Conservation (phyloP, 2,329 filamentous ascomycete genomes). For the Aspergillus clavatus region DNA sequence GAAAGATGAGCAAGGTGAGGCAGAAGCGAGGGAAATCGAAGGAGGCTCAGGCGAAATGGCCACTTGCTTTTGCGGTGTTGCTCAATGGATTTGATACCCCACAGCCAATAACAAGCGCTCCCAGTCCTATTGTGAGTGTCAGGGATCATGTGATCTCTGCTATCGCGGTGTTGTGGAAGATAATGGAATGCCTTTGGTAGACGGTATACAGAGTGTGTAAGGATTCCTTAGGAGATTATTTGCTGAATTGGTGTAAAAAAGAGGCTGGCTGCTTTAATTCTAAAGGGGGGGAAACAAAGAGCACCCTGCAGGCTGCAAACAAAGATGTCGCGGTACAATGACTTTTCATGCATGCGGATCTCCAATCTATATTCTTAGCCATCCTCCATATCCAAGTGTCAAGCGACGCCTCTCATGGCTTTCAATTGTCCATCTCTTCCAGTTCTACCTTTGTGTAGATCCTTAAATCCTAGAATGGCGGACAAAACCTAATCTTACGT, state of each 20-base stretch:
- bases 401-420: neutral
- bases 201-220: no score
- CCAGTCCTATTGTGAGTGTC: constrained; percentile 2
- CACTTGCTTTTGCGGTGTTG: neutral
- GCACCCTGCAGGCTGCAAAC: neutral
- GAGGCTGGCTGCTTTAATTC: neutral
- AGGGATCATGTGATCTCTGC: constrained; percentile 7
- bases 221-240: constrained; percentile 1
- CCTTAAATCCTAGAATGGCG: neutral
- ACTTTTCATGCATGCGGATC: no score
- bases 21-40: constrained; percentile 1
- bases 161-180: neutral
- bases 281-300: neutral
- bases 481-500: no score
- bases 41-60: neutral
- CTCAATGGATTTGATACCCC: constrained; percentile 12
- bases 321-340: neutral
- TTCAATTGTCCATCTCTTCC: no score
- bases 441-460: no score
- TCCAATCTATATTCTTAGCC: no score
- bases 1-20: no score
- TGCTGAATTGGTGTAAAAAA: neutral
- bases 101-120: no score
- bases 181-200: no score
- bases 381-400: neutral